Evolutionary conservation across 371 early-diverging fungal species (phyloP).

Genomic region (Basidiobolus meristosporus): DNA sequence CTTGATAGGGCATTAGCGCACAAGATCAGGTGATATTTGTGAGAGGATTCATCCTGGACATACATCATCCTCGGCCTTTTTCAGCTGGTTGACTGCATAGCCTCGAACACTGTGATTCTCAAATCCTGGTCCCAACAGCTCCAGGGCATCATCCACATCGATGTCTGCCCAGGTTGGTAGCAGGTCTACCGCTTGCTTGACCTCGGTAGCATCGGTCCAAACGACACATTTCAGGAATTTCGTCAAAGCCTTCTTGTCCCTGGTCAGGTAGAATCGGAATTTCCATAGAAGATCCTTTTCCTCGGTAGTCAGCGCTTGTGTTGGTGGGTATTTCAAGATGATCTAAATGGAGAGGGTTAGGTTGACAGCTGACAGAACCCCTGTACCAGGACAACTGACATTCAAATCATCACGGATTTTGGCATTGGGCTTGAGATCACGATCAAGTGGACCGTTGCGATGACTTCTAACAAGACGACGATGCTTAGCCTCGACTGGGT

Average conservation of each 20-base stretch:
- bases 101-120: slow-evolving; percentile 58
- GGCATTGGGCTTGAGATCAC: slow-evolving; percentile 88
- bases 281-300: slow-evolving; percentile 94
- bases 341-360: slow-evolving; percentile 18
- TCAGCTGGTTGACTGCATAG: slow-evolving; percentile 76
- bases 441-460: slow-evolving; percentile 73
- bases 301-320: slow-evolving; percentile 51
- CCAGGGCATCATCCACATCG: slow-evolving; percentile 86
- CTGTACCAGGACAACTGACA: slow-evolving; percentile 16
- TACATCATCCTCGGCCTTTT: slow-evolving; percentile 83
- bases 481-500: slow-evolving; percentile 92
- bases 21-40: neutral
- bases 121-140: slow-evolving; percentile 78
- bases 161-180: slow-evolving; percentile 76
- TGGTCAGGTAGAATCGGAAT: slow-evolving; percentile 80
- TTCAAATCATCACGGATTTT: slow-evolving; percentile 83
- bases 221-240: slow-evolving; percentile 90
- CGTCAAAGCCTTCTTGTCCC: slow-evolving; percentile 82
- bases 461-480: slow-evolving; percentile 79
- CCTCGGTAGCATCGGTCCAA: slow-evolving; percentile 86
- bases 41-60: neutral
- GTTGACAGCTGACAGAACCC: neutral
- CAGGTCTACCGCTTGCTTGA: slow-evolving; percentile 75
- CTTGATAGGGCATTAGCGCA: slow-evolving; percentile 10
- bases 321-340: slow-evolving; percentile 83